Base-by-base conservation (phyloP, 495 filamentous ascomycete genomes). In the Penicillium riverlandense region DNA sequence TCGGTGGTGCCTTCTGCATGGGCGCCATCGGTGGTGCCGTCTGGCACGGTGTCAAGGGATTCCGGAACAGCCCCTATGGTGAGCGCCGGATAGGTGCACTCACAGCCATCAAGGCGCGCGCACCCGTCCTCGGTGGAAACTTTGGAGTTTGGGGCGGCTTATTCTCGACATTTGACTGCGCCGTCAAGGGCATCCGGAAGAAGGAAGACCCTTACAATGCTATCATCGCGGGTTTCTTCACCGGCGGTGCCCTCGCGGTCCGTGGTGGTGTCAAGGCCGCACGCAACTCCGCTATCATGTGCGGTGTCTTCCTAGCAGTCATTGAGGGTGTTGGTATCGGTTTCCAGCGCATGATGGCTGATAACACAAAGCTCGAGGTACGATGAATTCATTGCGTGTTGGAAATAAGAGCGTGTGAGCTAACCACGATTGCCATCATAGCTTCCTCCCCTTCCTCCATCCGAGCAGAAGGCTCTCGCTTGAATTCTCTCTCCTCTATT, bases 151-250 rank as follows among this genome's bases (percentile, higher is more conserved):
- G 91, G 91, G 94, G 92, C 55, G 92, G 92, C 50, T 58, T 97
- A 35, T 97, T 98, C 71, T 85, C 80, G 47, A 92, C 32, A 34
- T 96, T 86, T 60, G 92, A 98, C 68, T 98, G 92, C 71, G 88
- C 89, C 13, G 85, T 98, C 22, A 96, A 96, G 74, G 91, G 91
- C 37, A 71, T 96, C 32, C 73, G 92, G 48, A 86, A 92, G 71
- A 97, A 96, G 82, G 91, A 98, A 62, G 91, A 97, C 62, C 90
- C 92, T 29, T 96, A 85, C 70, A 96, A 96, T 72, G 88, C 88
- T 49, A 95, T 90, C 48, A 86, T 94, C 48, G 92, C 92, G 29
- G 92, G 92, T 48, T 96, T 96, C 77, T 90, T 96, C 64, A 98
- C 92, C 13, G 92, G 92, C 56, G 94, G 92, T 50, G 71, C 92